Base-by-base conservation (phyloP, 2,329 filamentous ascomycete genomes). In the Eutypella sp. region DNA sequence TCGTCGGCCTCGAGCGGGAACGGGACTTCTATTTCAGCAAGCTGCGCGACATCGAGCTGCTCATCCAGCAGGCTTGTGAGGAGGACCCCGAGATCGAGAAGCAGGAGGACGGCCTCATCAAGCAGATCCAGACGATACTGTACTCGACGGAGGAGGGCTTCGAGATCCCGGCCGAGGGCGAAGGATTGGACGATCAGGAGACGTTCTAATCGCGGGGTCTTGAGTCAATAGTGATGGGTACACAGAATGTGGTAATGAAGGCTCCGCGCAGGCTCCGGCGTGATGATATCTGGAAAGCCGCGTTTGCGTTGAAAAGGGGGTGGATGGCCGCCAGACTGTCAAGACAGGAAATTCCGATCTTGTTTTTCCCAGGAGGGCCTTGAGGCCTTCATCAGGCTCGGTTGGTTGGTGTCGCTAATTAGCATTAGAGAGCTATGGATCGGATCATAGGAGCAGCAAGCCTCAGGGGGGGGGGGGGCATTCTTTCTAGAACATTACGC, bases 1-100 rank as follows among this genome's bases (percentile, higher is more conserved):
- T 99, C n/a, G 78, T 82, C 11, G 93, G 93, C 1, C 76, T 99
- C 36, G 93, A 99, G 76, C 85, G 93, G 59, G 93, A 99, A 74
- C 81, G 93, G 41, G 93, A 99, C 67, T 99, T 99, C 67, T 99
- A 99, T 76, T 99, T 99, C 71, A 95, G 89, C 78, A 99, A 99
- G 76, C 78, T 99, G 54, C 81, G 93, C 48, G 93, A 99, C 65
- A 99, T 99, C 58, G 93, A 99, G 72, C 74, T 99, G 54, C 74
- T 99, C 59, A 81, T 99, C 45, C 93, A 99, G 73, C 87, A 89
- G 61, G 90, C 91, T 10, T 86, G 95, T 62, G 93, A 99, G 58
- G 87, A 89, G 52, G 88, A 96, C 55, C 91, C 91, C 0, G 86
- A 95, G 70, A 72, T 97, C 42, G 93, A 96, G 72, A 92, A 95